Evolutionary conservation across 176 grass and related monocot genomes (phyloP).

Genomic region (Oropetium thomaeum): DNA sequence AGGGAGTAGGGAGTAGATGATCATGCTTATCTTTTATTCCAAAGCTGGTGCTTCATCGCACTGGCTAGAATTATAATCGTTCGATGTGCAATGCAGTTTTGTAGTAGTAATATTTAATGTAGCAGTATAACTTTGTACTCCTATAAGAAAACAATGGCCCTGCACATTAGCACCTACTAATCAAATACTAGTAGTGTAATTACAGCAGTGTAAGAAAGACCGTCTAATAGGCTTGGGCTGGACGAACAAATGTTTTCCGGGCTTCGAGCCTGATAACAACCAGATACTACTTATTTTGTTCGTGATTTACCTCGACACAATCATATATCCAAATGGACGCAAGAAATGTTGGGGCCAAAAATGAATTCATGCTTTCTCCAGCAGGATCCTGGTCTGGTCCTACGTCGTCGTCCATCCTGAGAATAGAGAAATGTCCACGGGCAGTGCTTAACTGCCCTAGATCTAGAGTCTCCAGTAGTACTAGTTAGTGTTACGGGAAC

Average conservation of each 20-base stretch:
- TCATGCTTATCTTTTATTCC: not conserved
- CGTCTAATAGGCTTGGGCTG: not conserved
- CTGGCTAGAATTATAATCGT: not conserved
- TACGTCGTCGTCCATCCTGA: not conserved
- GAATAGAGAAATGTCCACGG: not conserved
- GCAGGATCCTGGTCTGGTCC: not conserved
- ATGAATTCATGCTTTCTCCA: not conserved
- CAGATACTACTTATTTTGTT: not conserved
- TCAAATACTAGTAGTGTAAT: not conserved
- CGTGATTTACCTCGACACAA: no score
- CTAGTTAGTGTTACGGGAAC: not conserved
- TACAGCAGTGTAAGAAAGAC: not conserved
- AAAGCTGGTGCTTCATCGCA: not conserved
- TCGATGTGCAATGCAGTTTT: not conserved
- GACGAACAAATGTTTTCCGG: not conserved
- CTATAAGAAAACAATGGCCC: not conserved
- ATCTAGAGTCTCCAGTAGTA: not conserved
- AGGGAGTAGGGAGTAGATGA: no score
- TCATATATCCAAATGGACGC: not conserved
- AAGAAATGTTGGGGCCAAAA: no score
- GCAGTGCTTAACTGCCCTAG: not conserved
- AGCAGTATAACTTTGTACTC: not conserved
- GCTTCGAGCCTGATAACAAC: not conserved
- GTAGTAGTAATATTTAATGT: not conserved
- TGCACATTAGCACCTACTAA: not conserved